Base-by-base conservation (phyloP, 2,329 filamentous ascomycete species). In the Nothomitra cinnamomea region DNA sequence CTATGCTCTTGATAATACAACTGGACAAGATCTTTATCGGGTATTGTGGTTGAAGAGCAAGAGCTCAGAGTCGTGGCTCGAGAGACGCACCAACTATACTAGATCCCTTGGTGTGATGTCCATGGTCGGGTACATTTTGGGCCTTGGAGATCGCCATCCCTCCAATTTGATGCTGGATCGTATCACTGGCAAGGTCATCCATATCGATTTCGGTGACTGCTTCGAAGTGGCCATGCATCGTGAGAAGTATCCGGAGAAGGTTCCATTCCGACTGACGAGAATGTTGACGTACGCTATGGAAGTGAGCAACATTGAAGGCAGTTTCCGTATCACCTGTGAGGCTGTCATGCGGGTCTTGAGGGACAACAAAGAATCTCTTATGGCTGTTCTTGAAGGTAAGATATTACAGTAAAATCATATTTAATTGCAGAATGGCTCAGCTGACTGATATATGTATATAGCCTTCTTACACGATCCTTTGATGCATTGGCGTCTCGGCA, bases 231-330 rank as follows among this genome's bases (percentile, higher is more conserved):
- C 94, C 24, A 98, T 95, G 89, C 94, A 98, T 71, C 85, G 94
- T 60, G 94, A 99, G 69, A 98, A 98, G 67, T 99, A 95, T 64
- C 92, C 92, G 0, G 92, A 99, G 69, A 77, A 90, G 52, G 92
- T 98, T 55, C 94, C 92, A 0, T 99, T 99, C 85, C 83, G 94
- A 55, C 75, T 99, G 49, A 99, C 92, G 1, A 80, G 92, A 60
- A 99, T 99, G 92, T 79, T 98, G 69, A 99, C 94, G 0, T 98
- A 95, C 65, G 94, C 94, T 21, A 98, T 99, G 92, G 92, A 99
- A 70, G 92, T 98, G 54, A 95, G 89, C 76, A 99, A 99, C 65
- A 98, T 98, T 60, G 92, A 98, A 68, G 92, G 92, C 61, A 95
- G 87, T 69, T 99, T 95, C 75, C 82, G 94, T 56, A 96, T 95